Base-by-base conservation (phyloP, 495 filamentous ascomycete species). In the Hypoxylon subgilvum region DNA sequence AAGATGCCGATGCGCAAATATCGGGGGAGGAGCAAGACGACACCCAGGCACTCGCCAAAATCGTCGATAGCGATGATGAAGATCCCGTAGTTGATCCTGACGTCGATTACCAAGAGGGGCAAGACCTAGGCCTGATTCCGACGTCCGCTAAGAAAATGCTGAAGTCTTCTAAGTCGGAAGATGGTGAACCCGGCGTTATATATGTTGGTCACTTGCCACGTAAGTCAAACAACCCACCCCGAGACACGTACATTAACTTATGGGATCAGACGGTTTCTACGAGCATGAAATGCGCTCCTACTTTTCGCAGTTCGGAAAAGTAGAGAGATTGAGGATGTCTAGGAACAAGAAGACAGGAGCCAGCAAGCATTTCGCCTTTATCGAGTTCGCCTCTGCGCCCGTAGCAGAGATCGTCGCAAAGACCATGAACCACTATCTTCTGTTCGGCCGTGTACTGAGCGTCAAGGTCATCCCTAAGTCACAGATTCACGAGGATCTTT, bases 381-480 rank as follows among this genome's bases (percentile, higher is more conserved):
- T 98, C 63, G 90, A 97, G 70, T 98, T 98, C 69, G 79, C 82
- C 16, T 87, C 86, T 38, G 70, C 76, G 31, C 82, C 86, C 21
- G 92, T 96, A 21, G 92, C 93, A 49, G 84, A 89, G 67, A 90
- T 97, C 59, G 94, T 93, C 40, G 87, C 89, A 12, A 86, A 87
- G 62, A 96, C 94, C 2, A 98, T 97, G 95, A 83, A 97, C 76
- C 96, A 94, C 75, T 98, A 98, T 70, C 86, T 97, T 12, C 82
- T 98, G 66, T 97, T 94, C 72, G 88, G 89, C 7, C 92, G 95
- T 69, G 88, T 97, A 60, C 76, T 98, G 54, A 90, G 93, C 69
- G 92, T 90, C 74, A 89, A 90, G 71, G 74, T 82, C 23, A 82
- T 97, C 6, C 83, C 90, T 1, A 69, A 79, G 16, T 89, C 87